These are phyloP conservation scores for Eurotiales sp. DNA, from an alignment of 2,329 filamentous ascomycete species.

Conservation along the genomic window DNA sequence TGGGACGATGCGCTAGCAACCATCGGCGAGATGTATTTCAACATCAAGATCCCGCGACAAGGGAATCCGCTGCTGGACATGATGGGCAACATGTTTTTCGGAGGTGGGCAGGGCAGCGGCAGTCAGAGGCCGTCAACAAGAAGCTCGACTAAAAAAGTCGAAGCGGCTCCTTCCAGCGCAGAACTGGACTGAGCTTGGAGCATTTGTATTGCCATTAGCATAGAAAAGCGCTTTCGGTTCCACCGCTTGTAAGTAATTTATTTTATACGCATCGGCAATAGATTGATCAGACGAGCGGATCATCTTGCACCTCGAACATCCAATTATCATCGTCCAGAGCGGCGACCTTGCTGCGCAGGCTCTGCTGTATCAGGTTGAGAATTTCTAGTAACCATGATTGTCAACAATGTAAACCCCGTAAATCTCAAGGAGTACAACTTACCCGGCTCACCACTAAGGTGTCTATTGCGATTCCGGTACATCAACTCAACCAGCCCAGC, in stretches of 20 bases:
- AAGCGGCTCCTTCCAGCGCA: slow-evolving; percentile 42
- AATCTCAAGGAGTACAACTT: background rate
- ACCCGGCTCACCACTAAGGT: slow-evolving; percentile 61
- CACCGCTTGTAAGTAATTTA: background rate
- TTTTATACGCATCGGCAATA: too few relatives aligned
- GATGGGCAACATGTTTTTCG: slow-evolving; percentile 93
- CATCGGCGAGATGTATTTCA: slow-evolving; percentile 96
- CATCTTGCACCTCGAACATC: slow-evolving; percentile 77
- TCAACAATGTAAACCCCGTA: background rate
- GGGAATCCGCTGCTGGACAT: slow-evolving; percentile 94
- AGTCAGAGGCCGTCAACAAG: slow-evolving; percentile 42
- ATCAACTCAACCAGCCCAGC: slow-evolving; percentile 44
- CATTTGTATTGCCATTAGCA: slow-evolving; percentile 4
- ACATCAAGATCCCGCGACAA: slow-evolving; percentile 80
- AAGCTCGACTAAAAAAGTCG: slow-evolving; percentile 43
- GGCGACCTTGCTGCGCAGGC: slow-evolving; percentile 67
- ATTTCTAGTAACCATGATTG: slow-evolving; percentile 54
- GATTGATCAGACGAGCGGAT: slow-evolving; percentile 28
- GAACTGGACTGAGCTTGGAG: slow-evolving; percentile 39
- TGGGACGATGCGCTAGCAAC: slow-evolving; percentile 83
- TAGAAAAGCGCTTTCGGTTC: background rate
- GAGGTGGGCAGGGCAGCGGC: slow-evolving; percentile 54
- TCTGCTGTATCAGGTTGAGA: slow-evolving; percentile 64
- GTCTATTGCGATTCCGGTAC: slow-evolving; percentile 38
- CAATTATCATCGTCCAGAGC: slow-evolving; percentile 78